These are phyloP conservation scores for Phylloporus scabripes DNA, from an alignment of 768 basidiomycete genomes.

Conservation along the genomic window DNA sequence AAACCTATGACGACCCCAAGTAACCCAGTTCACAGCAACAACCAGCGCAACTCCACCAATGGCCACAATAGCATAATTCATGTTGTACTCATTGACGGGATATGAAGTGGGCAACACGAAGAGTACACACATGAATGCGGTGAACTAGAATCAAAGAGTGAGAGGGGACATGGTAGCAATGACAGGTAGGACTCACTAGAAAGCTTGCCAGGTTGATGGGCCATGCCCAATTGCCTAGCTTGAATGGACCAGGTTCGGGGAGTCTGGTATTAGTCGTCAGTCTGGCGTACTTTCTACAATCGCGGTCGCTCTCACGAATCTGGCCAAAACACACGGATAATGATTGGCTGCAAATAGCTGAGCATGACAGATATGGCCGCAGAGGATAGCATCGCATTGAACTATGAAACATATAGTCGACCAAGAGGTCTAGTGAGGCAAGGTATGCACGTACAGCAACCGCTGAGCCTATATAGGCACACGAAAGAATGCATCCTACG, in stretches of 20 bases:
- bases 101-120: slow-evolving; percentile 53
- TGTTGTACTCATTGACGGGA: slow-evolving; percentile 45
- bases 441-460: slow-evolving; percentile 41
- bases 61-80: slow-evolving; percentile 56
- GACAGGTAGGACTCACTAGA: slow-evolving; percentile 29
- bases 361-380: slow-evolving; percentile 56
- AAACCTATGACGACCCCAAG: slow-evolving; percentile 45
- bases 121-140: slow-evolving; percentile 47
- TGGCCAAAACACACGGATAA: slow-evolving; percentile 56
- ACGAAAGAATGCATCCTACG: slow-evolving; percentile 49
- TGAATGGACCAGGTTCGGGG: slow-evolving; percentile 43
- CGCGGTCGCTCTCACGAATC: slow-evolving; percentile 33
- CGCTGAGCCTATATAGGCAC: slow-evolving; percentile 52
- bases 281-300: not conserved
- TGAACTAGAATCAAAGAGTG: slow-evolving; percentile 35
- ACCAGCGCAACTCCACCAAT: slow-evolving; percentile 42
- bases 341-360: slow-evolving; percentile 52
- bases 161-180: not conserved
- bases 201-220: slow-evolving; percentile 44
- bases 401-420: slow-evolving; percentile 24
- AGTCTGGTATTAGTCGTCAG: slow-evolving; percentile 32
- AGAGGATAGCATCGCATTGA: slow-evolving; percentile 52
- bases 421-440: not conserved
- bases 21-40: slow-evolving; percentile 41
- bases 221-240: slow-evolving; percentile 50